Conservation (phyloP, 331 rosid genomes). For the Malus hybrid region DNA sequence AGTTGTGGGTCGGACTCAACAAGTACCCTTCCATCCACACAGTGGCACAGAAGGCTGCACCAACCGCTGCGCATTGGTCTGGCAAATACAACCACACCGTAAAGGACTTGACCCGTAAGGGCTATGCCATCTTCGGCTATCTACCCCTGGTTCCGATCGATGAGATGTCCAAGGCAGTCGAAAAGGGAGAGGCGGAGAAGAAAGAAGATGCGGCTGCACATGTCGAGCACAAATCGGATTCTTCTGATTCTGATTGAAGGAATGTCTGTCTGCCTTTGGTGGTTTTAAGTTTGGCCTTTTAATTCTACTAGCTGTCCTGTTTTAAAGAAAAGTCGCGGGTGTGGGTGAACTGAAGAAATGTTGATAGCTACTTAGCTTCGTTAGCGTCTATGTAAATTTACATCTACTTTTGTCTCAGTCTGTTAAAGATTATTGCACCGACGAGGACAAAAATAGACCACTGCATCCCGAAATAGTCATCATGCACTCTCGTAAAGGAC, state of each 20-base stretch:
- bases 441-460: too few relatives aligned
- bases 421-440: too few relatives aligned
- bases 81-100: constrained; percentile 51
- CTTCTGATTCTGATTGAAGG: constrained; percentile 15
- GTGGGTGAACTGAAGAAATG: not conserved
- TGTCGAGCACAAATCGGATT: constrained; percentile 13
- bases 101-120: constrained; percentile 37
- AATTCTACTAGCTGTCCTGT: not conserved
- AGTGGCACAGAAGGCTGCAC: constrained; percentile 38
- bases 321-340: not conserved
- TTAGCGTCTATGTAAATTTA: not conserved
- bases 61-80: constrained; percentile 34
- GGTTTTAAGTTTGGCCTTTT: not conserved
- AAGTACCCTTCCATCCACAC: constrained; percentile 36
- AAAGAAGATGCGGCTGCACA: constrained; percentile 7
- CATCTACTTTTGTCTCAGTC: too few relatives aligned
- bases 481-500: too few relatives aligned
- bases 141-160: constrained; percentile 61
- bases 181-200: constrained; percentile 22
- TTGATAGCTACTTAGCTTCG: not conserved
- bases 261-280: too few relatives aligned
- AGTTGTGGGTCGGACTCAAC: constrained; percentile 45
- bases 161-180: constrained; percentile 34
- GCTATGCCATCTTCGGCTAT: constrained; percentile 36
- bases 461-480: too few relatives aligned